phyloP scores from a whole-genome alignment of 805 yeast species.

The Candida verbasci region DNA sequence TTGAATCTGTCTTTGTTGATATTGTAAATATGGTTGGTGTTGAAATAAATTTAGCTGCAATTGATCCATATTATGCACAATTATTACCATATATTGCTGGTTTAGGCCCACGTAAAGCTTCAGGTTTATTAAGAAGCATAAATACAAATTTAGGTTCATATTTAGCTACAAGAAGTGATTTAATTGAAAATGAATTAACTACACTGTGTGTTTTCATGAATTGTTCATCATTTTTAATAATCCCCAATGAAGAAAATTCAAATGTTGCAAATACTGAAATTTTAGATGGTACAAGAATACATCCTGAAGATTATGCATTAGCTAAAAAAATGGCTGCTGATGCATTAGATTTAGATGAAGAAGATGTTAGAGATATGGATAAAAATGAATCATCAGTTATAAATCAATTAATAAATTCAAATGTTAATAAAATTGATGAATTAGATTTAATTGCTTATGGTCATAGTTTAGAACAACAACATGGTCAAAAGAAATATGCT shows the following conservation, averaged over 20 bases:
- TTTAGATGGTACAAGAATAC: slow-evolving; percentile 92
- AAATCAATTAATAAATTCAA: slow-evolving; percentile 66
- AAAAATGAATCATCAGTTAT: slow-evolving; percentile 72
- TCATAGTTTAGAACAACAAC: slow-evolving; percentile 72
- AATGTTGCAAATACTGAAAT: slow-evolving; percentile 58
- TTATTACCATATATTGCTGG: slow-evolving; percentile 81
- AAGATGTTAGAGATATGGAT: slow-evolving; percentile 76
- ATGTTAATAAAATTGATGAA: slow-evolving; percentile 74
- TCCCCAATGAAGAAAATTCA: slow-evolving; percentile 60
- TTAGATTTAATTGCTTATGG: slow-evolving; percentile 89
- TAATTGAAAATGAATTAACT: slow-evolving; percentile 75
- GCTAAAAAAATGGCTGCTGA: slow-evolving; percentile 98
- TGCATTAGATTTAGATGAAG: slow-evolving; percentile 94
- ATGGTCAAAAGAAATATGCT: slow-evolving; percentile 68
- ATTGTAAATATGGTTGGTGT: slow-evolving; percentile 88
- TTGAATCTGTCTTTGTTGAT: slow-evolving; percentile 84
- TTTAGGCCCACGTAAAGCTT: slow-evolving; percentile 91
- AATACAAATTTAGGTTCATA: slow-evolving; percentile 60
- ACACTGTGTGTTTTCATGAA: slow-evolving; percentile 83
- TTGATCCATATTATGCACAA: slow-evolving; percentile 67
- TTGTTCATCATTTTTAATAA: slow-evolving; percentile 83
- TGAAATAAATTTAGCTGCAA: slow-evolving; percentile 84
- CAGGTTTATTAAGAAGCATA: slow-evolving; percentile 77
- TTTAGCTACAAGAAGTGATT: slow-evolving; percentile 66
- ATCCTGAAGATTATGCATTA: slow-evolving; percentile 94